Percentiles rank a stretch among this genome's conserved stretches.
Evolutionary conservation across 2,329 filamentous ascomycete species (phyloP).

Genomic region (Trichoderma sp.): DNA sequence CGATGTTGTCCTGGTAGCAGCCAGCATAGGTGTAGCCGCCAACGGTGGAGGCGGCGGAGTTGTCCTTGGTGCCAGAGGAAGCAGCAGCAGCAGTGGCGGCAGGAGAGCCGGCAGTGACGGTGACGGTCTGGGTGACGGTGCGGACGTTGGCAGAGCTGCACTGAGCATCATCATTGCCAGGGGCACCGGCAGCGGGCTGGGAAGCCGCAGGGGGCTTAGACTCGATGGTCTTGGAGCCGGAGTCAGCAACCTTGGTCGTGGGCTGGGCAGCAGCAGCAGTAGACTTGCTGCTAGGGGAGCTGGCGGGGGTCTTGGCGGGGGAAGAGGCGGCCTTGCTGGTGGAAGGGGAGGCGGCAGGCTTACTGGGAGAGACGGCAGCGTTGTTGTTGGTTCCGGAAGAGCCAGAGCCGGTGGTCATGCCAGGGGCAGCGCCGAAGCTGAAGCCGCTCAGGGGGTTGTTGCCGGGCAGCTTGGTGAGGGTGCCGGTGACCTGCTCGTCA

Average conservation of each 20-base stretch:
- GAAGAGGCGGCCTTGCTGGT: not conserved
- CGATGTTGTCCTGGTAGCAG: slow-evolving; percentile 47
- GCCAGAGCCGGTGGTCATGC: not conserved
- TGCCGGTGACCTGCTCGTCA: slow-evolving; percentile 49
- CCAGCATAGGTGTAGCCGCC: slow-evolving; percentile 45
- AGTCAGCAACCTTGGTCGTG: not conserved
- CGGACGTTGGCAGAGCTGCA: slow-evolving; percentile 36
- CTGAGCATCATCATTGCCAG: slow-evolving; percentile 27
- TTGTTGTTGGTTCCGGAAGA: not conserved
- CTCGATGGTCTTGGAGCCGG: slow-evolving; percentile 13
- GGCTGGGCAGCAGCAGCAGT: not conserved
- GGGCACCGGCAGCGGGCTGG: not conserved
- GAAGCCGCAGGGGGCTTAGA: slow-evolving; percentile 8
- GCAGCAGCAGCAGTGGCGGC: slow-evolving; percentile 24
- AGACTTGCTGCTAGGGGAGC: not conserved
- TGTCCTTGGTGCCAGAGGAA: slow-evolving; percentile 3
- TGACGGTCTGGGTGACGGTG: slow-evolving; percentile 52
- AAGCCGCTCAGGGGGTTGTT: slow-evolving; percentile 58
- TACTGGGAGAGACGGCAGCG: not conserved
- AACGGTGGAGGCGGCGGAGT: slow-evolving; percentile 30
- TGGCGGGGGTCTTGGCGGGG: not conserved
- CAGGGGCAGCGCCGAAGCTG: slow-evolving; percentile 43
- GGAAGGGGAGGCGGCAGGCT: not conserved
- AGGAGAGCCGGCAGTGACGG: slow-evolving; percentile 43
- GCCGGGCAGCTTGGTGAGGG: slow-evolving; percentile 56